phyloP scores from a whole-genome alignment of 768 basidiomycete species.

The Piloderma croceum region DNA sequence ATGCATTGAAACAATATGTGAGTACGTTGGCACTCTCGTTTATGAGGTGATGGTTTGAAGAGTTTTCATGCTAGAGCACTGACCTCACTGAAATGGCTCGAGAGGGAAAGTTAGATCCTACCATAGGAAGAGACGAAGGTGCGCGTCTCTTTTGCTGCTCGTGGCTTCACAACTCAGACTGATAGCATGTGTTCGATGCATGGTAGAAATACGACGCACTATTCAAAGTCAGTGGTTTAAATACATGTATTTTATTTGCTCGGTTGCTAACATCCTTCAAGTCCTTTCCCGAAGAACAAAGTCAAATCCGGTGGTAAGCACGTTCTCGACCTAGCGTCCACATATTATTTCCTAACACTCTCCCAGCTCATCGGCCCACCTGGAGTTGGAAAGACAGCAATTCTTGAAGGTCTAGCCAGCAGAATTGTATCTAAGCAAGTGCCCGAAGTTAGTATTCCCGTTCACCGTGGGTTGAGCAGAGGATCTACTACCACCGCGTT shows the following conservation, averaged over 20 bases:
- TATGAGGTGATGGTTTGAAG: constrained; percentile 1
- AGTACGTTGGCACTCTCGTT: constrained; percentile 18
- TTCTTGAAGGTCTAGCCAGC: constrained; percentile 83
- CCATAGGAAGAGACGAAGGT: constrained; percentile 87
- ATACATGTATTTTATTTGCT: not conserved
- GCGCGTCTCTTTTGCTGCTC: constrained; percentile 6
- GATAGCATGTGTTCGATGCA: constrained; percentile 1
- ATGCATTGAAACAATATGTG: constrained; percentile 78
- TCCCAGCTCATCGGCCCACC: constrained; percentile 73
- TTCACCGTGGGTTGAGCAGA: not conserved
- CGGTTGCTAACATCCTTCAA: constrained; percentile 19
- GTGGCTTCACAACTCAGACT: not conserved
- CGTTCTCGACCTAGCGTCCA: not conserved
- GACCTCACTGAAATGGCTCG: constrained; percentile 82
- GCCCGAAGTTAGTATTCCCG: constrained; percentile 65
- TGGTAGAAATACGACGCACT: constrained; percentile 84
- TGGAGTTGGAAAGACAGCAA: constrained; percentile 91
- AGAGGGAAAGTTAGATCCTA: constrained; percentile 84
- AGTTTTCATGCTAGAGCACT: constrained; percentile 46
- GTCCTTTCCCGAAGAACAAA: constrained; percentile 87
- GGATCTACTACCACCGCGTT: no score
- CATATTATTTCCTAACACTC: not conserved
- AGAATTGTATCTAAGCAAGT: constrained; percentile 86
- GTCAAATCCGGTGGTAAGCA: constrained; percentile 79
- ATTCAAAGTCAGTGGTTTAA: constrained; percentile 66